phyloP scores from a whole-genome alignment of 371 early-diverging fungal genomes.

The Syncephalastrum sp. region DNA sequence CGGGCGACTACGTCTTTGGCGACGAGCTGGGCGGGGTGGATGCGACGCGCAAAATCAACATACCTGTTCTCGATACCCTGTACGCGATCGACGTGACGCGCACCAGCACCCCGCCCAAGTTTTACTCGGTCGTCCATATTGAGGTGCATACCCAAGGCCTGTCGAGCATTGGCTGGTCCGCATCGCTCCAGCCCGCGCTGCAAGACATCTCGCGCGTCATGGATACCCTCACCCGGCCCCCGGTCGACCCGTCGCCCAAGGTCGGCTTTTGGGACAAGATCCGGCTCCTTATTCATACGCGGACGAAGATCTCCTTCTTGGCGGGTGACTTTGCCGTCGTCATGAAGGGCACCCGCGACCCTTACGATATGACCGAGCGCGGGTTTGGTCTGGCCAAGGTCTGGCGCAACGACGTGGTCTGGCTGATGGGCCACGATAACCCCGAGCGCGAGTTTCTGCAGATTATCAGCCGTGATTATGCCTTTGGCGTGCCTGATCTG shows the following conservation, averaged over 20 bases:
- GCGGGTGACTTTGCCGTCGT: constrained; percentile 54
- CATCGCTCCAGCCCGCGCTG: constrained; percentile 63
- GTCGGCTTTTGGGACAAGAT: constrained; percentile 83
- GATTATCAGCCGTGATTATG: constrained; percentile 46
- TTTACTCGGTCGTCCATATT: constrained; percentile 58
- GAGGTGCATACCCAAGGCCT: constrained; percentile 38
- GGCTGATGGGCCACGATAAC: constrained; percentile 41
- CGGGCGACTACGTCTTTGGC: constrained; percentile 45
- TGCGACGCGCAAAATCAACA: constrained; percentile 30
- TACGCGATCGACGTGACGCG: constrained; percentile 49
- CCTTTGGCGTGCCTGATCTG: constrained; percentile 50
- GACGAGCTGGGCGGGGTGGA: constrained; percentile 38
- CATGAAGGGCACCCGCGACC: constrained; percentile 48
- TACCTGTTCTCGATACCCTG: constrained; percentile 17
- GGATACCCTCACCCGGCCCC: constrained; percentile 64
- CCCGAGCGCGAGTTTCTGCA: constrained; percentile 45
- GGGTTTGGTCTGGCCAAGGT: constrained; percentile 48
- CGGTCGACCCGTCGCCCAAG: constrained; percentile 64
- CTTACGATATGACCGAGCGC: constrained; percentile 42
- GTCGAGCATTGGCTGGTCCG: constrained; percentile 56
- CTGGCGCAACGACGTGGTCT: constrained; percentile 43
- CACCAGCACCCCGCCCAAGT: constrained; percentile 60
- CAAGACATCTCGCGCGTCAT: constrained; percentile 63
- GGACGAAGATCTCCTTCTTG: constrained; percentile 49
- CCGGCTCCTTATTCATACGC: constrained; percentile 66